Evolutionary conservation across 257 asterid species (phyloP), one percentile per base, ranked within the genome.

Genomic region (Paulownia fortunei): DNA sequence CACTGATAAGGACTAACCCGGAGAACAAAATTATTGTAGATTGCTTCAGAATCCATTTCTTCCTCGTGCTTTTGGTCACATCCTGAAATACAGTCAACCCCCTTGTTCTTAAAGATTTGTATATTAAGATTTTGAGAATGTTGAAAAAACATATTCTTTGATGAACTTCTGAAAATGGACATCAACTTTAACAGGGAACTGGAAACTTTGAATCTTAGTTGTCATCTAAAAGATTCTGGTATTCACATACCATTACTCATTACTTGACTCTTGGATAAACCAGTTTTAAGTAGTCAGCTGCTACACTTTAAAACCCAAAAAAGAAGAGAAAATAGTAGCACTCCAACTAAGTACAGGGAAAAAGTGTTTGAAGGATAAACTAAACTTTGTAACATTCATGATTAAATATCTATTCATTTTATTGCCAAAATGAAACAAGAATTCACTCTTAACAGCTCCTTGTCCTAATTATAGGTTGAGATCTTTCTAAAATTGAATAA

Each of bases 51-150:
- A 83, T 96, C 97, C 92, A 96, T 87, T 84, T 90, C 99, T 76
- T 96, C 96, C 84, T 89, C 97, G 16, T 96, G 99, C 81, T 90
- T 93, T 73, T 80, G 96, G 79, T 93, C 92, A 73, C 99, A 96
- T 73, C 99, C 99, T 96, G 92, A 41, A 77, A 78, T 74, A 82
- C 52, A 71, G 54, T 54, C 56, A 80, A 81, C 9, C 27, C 4
- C 10, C 3, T 58, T 26, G 59, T 73, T 56, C 63, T 73, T 51
- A 26, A 61, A 62, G 4, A 21, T 51, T 54, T 26, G 3, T 52
- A 7, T 27, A 18, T 15, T 15, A 54, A 15, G 70, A n/a, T 30
- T 37, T 56, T 27, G 58, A 60, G 36, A 23, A 52, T 11, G 44
- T 37, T 26, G 7, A 32, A 60, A 39, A 23, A n/a, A n/a, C n/a